phyloP scores from a whole-genome alignment of 2,329 filamentous ascomycete species.

The Trichoderma oligosporum region DNA sequence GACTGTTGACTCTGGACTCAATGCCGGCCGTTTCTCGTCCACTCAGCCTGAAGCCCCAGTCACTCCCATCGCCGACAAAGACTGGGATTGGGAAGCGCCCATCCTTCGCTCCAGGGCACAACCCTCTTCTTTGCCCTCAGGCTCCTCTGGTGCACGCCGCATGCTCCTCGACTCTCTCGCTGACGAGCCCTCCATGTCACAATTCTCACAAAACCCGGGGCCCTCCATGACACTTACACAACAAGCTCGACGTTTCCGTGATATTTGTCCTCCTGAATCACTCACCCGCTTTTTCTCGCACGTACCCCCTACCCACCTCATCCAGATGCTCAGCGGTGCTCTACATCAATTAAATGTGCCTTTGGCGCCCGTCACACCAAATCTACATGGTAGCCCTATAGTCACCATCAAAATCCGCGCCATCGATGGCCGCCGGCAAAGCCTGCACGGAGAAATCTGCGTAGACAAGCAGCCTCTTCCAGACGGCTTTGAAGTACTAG shows the following conservation, averaged over 20 bases:
- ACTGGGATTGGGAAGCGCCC: conserved; percentile 87
- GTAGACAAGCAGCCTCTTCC: conserved; percentile 62
- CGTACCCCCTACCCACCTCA: conserved; percentile 68
- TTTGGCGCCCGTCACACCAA: conserved; percentile 49
- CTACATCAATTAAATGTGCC: conserved; percentile 83
- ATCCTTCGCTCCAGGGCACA: conserved; percentile 50
- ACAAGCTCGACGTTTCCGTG: conserved; percentile 78
- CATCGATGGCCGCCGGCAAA: conserved; percentile 67
- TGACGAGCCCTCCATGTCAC: conserved; percentile 80
- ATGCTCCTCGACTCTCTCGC: conserved; percentile 62
- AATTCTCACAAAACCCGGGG: conserved; percentile 76
- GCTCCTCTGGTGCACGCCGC: conserved; percentile 33
- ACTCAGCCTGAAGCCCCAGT: conserved; percentile 78
- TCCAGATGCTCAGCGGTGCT: conserved; percentile 75
- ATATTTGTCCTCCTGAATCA: conserved; percentile 83
- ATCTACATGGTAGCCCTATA: conserved; percentile 52
- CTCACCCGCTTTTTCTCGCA: conserved; percentile 91
- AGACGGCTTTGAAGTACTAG: conserved; percentile 60
- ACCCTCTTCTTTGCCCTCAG: conserved; percentile 35
- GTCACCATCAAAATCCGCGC: conserved; percentile 70
- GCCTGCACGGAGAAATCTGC: conserved; percentile 69
- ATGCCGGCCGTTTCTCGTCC: conserved; percentile 58
- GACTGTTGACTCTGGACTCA: conserved; percentile 60
- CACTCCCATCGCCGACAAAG: conserved; percentile 62
- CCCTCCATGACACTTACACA: conserved; percentile 85